Evolutionary conservation across 345 rosid genomes (phyloP).

Genomic region (Lepidium aucheri): DNA sequence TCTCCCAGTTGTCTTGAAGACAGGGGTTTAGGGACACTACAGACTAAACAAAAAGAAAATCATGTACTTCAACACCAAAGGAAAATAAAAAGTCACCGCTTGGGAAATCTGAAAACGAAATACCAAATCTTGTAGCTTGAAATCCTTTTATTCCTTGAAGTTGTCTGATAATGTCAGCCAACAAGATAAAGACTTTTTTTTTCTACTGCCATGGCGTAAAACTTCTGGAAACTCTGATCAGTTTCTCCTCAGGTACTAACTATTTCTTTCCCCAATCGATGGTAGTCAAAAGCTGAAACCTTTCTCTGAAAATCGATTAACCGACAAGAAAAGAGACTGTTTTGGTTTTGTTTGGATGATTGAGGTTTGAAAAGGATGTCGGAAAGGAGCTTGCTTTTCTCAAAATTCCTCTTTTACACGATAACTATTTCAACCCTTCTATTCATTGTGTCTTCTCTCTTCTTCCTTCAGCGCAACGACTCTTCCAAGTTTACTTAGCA

Average conservation of each 20-base stretch:
- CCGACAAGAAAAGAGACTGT: background rate
- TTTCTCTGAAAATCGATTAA: background rate
- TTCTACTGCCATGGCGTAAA: constrained; percentile 1
- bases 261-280: background rate
- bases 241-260: constrained; percentile 7
- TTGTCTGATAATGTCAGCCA: background rate
- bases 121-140: constrained; percentile 6
- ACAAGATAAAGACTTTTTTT: background rate
- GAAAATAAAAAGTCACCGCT: background rate
- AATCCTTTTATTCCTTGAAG: background rate
- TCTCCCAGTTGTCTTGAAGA: no score
- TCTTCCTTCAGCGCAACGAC: constrained; percentile 53
- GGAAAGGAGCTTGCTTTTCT: constrained; percentile 45
- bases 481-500: constrained; percentile 50
- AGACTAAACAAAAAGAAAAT: background rate
- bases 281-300: constrained; percentile 7
- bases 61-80: background rate
- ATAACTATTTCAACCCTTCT: constrained; percentile 44
- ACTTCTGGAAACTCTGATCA: background rate
- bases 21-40: no score
- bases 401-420: constrained; percentile 51
- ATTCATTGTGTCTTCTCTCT: constrained; percentile 45
- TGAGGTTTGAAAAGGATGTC: constrained; percentile 31
- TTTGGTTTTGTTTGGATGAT: constrained; percentile 6
- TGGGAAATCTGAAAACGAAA: background rate